These are phyloP conservation scores for Zizania palustris DNA, from an alignment of 202 grass and related monocot species.

Conservation along the genomic window DNA sequence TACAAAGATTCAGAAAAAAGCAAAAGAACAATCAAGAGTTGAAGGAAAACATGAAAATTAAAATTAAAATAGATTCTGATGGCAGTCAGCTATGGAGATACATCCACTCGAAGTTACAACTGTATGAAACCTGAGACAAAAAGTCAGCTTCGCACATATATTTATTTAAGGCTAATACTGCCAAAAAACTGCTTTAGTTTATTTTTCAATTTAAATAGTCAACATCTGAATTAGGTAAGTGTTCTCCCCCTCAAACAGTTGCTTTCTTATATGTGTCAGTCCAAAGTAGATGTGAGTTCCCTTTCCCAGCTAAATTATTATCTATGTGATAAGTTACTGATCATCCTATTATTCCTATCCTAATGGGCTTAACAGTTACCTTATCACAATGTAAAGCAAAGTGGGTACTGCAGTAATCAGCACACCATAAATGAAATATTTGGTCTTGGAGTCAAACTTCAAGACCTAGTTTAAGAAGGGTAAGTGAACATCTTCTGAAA, in stretches of 20 bases:
- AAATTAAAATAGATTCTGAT: constrained; percentile 1
- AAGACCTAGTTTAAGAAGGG: neutral
- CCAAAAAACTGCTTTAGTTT: neutral
- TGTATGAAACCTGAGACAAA: neutral
- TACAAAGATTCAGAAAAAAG: constrained; percentile 41
- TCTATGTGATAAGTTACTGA: neutral
- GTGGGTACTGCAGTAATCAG: neutral
- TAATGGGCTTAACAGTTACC: neutral
- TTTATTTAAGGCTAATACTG: neutral
- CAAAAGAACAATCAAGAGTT: constrained; percentile 21
- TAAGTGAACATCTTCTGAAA: neutral
- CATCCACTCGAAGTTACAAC: neutral
- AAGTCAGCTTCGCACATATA: neutral
- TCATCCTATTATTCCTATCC: neutral
- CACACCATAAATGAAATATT: neutral
- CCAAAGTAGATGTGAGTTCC: neutral
- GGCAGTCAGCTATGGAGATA: neutral
- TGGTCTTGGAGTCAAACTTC: neutral
- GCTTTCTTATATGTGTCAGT: neutral
- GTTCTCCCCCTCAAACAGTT: neutral
- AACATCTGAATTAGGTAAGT: neutral
- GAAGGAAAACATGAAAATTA: constrained; percentile 1
- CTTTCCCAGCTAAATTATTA: constrained; percentile 10
- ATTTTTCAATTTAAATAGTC: neutral
- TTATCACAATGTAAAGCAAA: neutral